phyloP scores from a whole-genome alignment of 805 yeast species.

The Yarrowia yakushimensis region DNA sequence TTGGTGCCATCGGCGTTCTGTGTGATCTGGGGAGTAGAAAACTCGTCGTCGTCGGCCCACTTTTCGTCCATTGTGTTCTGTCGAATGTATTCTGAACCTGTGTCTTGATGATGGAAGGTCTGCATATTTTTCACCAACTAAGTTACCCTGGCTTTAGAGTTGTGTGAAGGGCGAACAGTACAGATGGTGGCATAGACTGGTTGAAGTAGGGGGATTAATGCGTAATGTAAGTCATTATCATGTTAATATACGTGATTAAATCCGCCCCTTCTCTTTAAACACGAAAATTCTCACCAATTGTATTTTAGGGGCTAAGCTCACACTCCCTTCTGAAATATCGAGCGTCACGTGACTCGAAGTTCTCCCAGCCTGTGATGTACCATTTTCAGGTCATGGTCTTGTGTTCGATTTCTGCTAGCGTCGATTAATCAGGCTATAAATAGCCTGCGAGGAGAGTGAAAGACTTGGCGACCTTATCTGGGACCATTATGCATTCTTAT shows the following conservation, averaged over 20 bases:
- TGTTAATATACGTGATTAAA: neutral
- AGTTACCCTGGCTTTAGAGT: conserved; percentile 23
- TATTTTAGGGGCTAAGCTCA: neutral
- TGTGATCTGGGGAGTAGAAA: conserved; percentile 69
- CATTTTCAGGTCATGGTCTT: neutral
- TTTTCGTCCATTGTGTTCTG: conserved; percentile 63
- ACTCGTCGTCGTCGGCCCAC: conserved; percentile 36
- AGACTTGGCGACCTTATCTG: neutral
- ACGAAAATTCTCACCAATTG: neutral
- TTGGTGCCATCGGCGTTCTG: conserved; percentile 85
- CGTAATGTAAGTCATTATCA: no score
- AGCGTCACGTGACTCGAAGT: conserved; percentile 1
- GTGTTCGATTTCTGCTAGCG: neutral
- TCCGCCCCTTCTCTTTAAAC: neutral
- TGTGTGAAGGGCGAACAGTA: neutral
- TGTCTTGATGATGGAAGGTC: conserved; percentile 6
- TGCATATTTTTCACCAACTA: conserved; percentile 22
- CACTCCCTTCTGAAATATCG: neutral
- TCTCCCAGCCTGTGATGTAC: neutral
- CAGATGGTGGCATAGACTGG: neutral
- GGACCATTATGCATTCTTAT: neutral
- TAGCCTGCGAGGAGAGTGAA: neutral
- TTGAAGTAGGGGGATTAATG: no score
- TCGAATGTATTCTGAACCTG: neutral
- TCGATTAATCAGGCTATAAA: neutral